Evolutionary conservation across 73 alveolate genomes (phyloP), one percentile per base, ranked within the genome.

Genomic region (Paraurostyla sp.): DNA sequence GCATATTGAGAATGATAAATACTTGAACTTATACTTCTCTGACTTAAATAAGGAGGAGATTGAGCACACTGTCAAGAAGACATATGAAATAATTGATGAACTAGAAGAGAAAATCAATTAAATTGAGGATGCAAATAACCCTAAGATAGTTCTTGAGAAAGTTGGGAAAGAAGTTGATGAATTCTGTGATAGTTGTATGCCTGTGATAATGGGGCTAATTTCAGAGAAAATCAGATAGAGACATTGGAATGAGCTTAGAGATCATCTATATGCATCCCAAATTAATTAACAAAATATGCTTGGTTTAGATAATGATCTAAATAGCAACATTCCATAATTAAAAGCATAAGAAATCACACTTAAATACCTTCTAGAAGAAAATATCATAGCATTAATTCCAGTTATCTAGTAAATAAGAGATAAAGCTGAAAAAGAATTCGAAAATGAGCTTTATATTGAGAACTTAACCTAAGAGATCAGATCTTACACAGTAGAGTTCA

Each of bases 341-440:
- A 65, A 83, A 46, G 71, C 92, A 0, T 7, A 35, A 15, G 85
- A 83, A 45, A 23, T 68, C 1, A 38, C 86, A 16, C 45, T 83
- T 3, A 35, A 83, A 46, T 83, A 40, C 42, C 58, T 83, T 27
- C 49, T 83, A 0, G 85, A 65, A 32, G 85, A 83, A 42, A 56
- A 56, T 13, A 83, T 83, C 18, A 30, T 33, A 1, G 25, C 49
- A 13, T 30, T 33, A 7, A 22, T 83, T 0, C 76, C 85, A 9
- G 45, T 43, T 0, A 83, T 83, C 0, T 27, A 33, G n/a, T 29
- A 63, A 63, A 83, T 83, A 2, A 83, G 85, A 46, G 92, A 83
- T n/a, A 32, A 38, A 23, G 92, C 92, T 35, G 92, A 83, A 32
- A 83, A 63, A 48, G 92, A 83, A 83, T 83, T 4, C 45, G 71